These are phyloP conservation scores for Trichoderma reesei DNA, from an alignment of 495 filamentous ascomycete species.

Conservation along the genomic window DNA sequence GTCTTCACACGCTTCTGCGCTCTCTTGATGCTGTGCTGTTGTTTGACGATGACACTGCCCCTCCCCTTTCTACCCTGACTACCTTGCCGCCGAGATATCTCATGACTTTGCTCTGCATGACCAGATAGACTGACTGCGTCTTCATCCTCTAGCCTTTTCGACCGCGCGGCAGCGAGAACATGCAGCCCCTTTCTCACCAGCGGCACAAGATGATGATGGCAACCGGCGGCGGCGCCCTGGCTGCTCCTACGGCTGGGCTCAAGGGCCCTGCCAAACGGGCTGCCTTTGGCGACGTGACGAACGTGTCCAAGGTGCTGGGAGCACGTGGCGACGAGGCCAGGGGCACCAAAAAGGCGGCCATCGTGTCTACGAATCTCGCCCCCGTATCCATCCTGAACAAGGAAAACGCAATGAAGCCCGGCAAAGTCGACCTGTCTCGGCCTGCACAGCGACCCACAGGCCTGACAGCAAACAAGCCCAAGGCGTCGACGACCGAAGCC, in stretches of 20 bases:
- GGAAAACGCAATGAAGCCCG: background rate
- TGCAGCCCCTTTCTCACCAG: conserved; percentile 58
- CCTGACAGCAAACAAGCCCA: background rate
- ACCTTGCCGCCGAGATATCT: too few relatives aligned
- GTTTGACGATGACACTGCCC: background rate
- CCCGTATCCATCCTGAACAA: background rate
- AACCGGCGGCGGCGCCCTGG: conserved; percentile 46
- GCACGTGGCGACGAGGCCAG: conserved; percentile 36
- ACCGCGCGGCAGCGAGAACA: conserved; percentile 52
- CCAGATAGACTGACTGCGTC: background rate
- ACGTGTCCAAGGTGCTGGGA: conserved; percentile 43
- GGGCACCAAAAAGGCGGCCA: background rate
- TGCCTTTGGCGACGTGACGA: conserved; percentile 74
- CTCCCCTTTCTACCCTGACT: background rate
- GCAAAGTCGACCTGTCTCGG: conserved; percentile 38
- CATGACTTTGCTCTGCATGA: background rate
- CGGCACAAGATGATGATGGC: conserved; percentile 76
- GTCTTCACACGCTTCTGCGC: background rate
- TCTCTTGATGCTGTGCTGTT: background rate
- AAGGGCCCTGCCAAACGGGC: conserved; percentile 65
- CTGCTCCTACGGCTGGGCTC: conserved; percentile 34
- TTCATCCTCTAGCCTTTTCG: conserved; percentile 3
- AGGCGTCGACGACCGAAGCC: background rate
- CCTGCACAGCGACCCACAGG: conserved; percentile 48
- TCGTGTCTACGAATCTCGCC: background rate